Percentiles rank a stretch among this genome's conserved stretches.
Evolutionary conservation across 2,329 filamentous ascomycete genomes (phyloP).

Genomic region (Xylaria sp.): DNA sequence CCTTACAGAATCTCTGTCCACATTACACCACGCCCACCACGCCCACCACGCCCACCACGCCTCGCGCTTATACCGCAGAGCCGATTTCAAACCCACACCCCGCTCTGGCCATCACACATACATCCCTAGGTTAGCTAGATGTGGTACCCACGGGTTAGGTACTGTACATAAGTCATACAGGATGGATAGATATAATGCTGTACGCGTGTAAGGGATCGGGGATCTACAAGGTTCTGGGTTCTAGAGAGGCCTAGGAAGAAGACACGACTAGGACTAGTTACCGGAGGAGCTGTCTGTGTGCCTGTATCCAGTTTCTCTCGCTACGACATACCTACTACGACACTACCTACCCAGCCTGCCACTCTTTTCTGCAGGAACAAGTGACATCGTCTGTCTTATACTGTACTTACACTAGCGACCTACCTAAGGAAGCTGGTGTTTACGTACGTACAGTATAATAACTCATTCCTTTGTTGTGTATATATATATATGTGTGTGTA

Average conservation of each 20-base stretch:
- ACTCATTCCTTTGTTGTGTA: neutral
- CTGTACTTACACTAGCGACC: neutral
- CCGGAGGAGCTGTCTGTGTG: neutral
- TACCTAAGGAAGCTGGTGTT: neutral
- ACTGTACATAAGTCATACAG: neutral
- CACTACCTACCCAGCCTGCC: neutral
- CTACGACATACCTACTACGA: neutral
- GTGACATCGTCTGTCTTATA: conserved; percentile 6
- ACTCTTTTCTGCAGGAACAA: neutral
- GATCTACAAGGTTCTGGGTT: conserved; percentile 2
- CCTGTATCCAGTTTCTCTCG: neutral
- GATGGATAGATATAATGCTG: neutral
- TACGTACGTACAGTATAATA: neutral
- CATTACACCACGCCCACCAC: conserved; percentile 23
- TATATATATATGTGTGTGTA: conserved; percentile 39
- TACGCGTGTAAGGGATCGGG: neutral
- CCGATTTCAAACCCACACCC: neutral
- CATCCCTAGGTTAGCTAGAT: too few species aligned
- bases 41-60: conserved; percentile 21
- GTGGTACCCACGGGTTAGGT: neutral
- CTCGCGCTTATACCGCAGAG: conserved; percentile 23
- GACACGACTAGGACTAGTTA: neutral
- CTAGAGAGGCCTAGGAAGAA: neutral
- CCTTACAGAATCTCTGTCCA: conserved; percentile 27
- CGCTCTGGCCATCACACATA: neutral